phyloP scores from a whole-genome alignment of 495 filamentous ascomycete genomes.

The Neurospora africana region DNA sequence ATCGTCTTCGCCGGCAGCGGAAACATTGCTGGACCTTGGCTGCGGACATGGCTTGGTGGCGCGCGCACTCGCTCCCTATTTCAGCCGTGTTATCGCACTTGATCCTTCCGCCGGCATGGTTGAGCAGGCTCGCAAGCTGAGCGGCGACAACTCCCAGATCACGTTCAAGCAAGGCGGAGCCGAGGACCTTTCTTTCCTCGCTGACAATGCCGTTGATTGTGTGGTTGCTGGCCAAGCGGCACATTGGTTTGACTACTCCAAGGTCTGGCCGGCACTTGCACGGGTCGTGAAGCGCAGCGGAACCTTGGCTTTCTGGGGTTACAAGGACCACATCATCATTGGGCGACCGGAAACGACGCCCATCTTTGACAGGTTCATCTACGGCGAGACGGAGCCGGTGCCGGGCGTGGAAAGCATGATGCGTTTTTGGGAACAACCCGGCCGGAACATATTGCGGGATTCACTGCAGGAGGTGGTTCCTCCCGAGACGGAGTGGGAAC shows the following conservation, averaged over 20 bases:
- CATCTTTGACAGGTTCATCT: conserved; percentile 37
- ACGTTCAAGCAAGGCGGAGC: conserved; percentile 35
- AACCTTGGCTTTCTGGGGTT: conserved; percentile 52
- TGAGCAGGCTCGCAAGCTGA: conserved; percentile 38
- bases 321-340: conserved; percentile 48
- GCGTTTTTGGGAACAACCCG: conserved; percentile 50
- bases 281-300: conserved; percentile 43
- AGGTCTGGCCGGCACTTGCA: conserved; percentile 44
- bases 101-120: conserved; percentile 54
- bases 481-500: conserved; percentile 38
- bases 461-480: conserved; percentile 39
- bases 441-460: conserved; percentile 41
- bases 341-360: conserved; percentile 37
- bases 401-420: conserved; percentile 40
- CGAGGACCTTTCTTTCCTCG: conserved; percentile 40
- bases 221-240: conserved; percentile 51
- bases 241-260: conserved; percentile 52
- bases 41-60: conserved; percentile 50
- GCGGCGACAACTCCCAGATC: conserved; percentile 31
- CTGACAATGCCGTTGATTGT: conserved; percentile 41
- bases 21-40: conserved; percentile 47
- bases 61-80: conserved; percentile 39
- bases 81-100: conserved; percentile 39
- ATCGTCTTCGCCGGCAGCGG: conserved; percentile 6
- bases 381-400: conserved; percentile 32